Conservation (phyloP, 2,329 filamentous ascomycete species). For the Periconia sp. region DNA sequence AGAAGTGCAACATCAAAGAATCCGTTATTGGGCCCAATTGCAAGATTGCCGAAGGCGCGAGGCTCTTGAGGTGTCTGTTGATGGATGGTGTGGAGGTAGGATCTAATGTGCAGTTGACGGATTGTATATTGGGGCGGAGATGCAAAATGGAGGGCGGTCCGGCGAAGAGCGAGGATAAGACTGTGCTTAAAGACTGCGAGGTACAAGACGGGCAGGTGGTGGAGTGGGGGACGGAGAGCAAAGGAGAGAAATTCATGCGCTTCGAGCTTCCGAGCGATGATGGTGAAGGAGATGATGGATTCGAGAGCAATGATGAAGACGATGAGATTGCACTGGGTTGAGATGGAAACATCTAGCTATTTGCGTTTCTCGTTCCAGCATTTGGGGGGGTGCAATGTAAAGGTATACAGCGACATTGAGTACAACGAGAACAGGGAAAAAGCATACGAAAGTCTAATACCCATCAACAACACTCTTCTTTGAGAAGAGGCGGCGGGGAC, state of each 20-base stretch:
- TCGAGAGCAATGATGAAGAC: slow-evolving; percentile 23
- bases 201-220: slow-evolving; percentile 85
- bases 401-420: too few relatives aligned
- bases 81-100: slow-evolving; percentile 93
- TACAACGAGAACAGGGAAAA: too few relatives aligned
- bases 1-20: slow-evolving; percentile 92
- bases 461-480: too few relatives aligned
- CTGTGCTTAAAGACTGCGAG: slow-evolving; percentile 83
- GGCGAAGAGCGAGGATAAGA: slow-evolving; percentile 50
- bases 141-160: slow-evolving; percentile 83
- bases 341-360: too few relatives aligned
- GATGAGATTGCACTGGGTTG: slow-evolving; percentile 13
- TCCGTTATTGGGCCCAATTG: slow-evolving; percentile 87
- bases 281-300: slow-evolving; percentile 36
- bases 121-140: slow-evolving; percentile 83
- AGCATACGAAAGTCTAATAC: too few relatives aligned
- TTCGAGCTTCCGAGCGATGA: slow-evolving; percentile 50
- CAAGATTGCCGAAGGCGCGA: slow-evolving; percentile 83
- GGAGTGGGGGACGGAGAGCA: slow-evolving; percentile 67
- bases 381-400: too few relatives aligned
- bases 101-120: slow-evolving; percentile 81
- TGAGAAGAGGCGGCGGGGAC: too few relatives aligned
- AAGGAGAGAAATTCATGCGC: slow-evolving; percentile 68
- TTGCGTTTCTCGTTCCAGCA: too few relatives aligned
- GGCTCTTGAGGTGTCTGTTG: slow-evolving; percentile 83